These are phyloP conservation scores for Ogataea methylovora DNA, from an alignment of 805 yeast genomes.

Conservation along the genomic window DNA sequence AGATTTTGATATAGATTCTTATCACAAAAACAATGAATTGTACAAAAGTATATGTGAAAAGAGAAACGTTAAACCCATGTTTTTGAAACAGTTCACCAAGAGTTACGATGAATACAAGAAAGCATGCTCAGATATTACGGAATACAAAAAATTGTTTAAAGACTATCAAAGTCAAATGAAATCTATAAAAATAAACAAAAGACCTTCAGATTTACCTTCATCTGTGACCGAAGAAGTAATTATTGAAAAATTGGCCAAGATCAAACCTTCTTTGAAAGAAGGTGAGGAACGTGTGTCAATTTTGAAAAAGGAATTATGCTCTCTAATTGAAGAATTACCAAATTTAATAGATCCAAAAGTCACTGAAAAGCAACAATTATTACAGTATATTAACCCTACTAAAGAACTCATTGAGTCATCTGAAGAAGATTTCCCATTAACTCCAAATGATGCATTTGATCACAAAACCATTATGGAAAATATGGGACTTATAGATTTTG, in stretches of 20 bases:
- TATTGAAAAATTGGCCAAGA: constrained; percentile 2
- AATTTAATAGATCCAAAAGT: constrained; percentile 49
- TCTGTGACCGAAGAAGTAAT: neutral
- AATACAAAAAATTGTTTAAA: neutral
- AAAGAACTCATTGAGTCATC: constrained; percentile 10
- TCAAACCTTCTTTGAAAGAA: constrained; percentile 22
- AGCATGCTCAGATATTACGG: neutral
- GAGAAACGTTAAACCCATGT: constrained; percentile 19
- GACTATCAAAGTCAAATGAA: neutral
- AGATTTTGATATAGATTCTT: constrained; percentile 25
- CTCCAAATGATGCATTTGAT: constrained; percentile 28
- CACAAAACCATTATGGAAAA: constrained; percentile 67
- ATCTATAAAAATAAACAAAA: constrained; percentile 1
- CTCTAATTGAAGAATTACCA: constrained; percentile 49
- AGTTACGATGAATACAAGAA: neutral
- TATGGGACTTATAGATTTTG: constrained; percentile 64
- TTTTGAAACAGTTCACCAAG: neutral
- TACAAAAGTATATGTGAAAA: constrained; percentile 23
- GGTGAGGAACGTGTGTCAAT: constrained; percentile 16
- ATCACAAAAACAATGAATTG: constrained; percentile 19
- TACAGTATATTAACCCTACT: constrained; percentile 44
- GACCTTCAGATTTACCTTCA: too few species aligned
- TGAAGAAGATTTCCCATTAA: constrained; percentile 10
- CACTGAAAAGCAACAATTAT: constrained; percentile 32
- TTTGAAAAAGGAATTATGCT: constrained; percentile 29